Base-by-base conservation (phyloP, 2,329 filamentous ascomycete genomes). In the Stagonosporopsis cucurbitacearum region DNA sequence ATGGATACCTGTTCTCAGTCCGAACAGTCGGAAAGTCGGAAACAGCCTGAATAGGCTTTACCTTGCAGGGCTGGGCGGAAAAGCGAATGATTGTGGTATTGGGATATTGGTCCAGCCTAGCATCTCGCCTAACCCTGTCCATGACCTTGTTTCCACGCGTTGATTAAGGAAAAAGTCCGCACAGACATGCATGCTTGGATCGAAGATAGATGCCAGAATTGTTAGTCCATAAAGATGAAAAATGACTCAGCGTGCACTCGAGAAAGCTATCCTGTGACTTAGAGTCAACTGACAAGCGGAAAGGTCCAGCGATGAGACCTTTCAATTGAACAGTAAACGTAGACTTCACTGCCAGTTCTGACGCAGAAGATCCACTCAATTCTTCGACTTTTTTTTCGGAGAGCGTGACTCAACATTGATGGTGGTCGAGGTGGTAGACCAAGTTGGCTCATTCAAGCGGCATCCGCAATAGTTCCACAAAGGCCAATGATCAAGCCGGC, bases 61-160 rank as follows among this genome's bases (percentile, higher is more conserved):
- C 22, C n/a, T 2, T 15, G 25, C 36, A 49, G 19, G 28, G 32
- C 7, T 40, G 17, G 15, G 23, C 35, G 36, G 19, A 33, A 20
- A 6, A 25, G 13, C 26, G 20, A n/a, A 19, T 13, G 28, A 42
- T 36, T 20, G 30, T 20, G 13, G 19, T 6, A 11, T 35, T 20
- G 36, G 30, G 13, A 35, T 6, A 9, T 8, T 20, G 28, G n/a
- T 23, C 12, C 23, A 17, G n/a, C 33, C 8, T 35, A 35, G 41
- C 49, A 28, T 35, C 19, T 46, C 49, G 41, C 19, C 35, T 52
- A 36, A 9, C 32, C 40, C 30, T 49, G 37, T 17, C 25, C 25
- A 7, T 13, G 37, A 11, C 39, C 39, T 22, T 45, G 22, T 35
- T 28, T 23, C 19, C 36, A 41, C 28, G 35, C 28, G 35, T 6